phyloP scores from a whole-genome alignment of 2,329 filamentous ascomycete species.

The Hypoxylon sp. region DNA sequence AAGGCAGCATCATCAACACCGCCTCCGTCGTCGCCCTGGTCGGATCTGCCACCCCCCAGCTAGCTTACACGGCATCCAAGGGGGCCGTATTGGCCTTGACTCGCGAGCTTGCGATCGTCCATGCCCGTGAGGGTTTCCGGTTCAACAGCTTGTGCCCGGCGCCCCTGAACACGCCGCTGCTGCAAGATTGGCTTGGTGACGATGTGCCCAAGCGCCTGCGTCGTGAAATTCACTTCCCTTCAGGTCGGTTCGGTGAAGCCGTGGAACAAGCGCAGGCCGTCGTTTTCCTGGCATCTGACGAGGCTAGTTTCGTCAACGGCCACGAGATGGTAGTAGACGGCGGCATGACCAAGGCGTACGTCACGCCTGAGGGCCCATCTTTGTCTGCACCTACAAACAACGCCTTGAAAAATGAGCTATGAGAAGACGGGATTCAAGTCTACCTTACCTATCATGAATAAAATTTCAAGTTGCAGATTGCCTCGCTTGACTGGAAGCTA shows the following conservation, averaged over 20 bases:
- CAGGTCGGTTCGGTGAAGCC: slow-evolving; percentile 89
- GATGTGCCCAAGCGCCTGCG: slow-evolving; percentile 82
- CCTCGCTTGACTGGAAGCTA: no score
- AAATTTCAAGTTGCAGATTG: no score
- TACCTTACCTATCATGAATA: no score
- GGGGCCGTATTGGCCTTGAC: slow-evolving; percentile 91
- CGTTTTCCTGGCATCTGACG: slow-evolving; percentile 85
- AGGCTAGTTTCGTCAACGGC: slow-evolving; percentile 89
- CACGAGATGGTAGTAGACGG: slow-evolving; percentile 95
- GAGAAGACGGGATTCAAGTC: no score
- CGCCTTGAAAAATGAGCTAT: slow-evolving; percentile 60
- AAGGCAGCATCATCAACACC: slow-evolving; percentile 89
- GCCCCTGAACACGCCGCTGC: slow-evolving; percentile 87
- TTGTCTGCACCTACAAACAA: slow-evolving; percentile 66
- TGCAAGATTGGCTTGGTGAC: slow-evolving; percentile 93
- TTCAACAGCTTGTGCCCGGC: slow-evolving; percentile 94
- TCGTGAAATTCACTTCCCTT: slow-evolving; percentile 89
- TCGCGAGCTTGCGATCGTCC: slow-evolving; percentile 88
- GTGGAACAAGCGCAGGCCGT: slow-evolving; percentile 92
- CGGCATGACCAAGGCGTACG: slow-evolving; percentile 93
- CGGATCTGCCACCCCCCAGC: slow-evolving; percentile 85
- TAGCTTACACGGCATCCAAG: slow-evolving; percentile 94
- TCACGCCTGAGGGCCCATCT: slow-evolving; percentile 70
- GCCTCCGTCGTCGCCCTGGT: slow-evolving; percentile 89
- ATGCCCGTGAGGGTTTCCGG: slow-evolving; percentile 85